These are phyloP conservation scores for Lizanozyma gosingica DNA, from an alignment of 1,139 yeast species.

Conservation along the genomic window DNA sequence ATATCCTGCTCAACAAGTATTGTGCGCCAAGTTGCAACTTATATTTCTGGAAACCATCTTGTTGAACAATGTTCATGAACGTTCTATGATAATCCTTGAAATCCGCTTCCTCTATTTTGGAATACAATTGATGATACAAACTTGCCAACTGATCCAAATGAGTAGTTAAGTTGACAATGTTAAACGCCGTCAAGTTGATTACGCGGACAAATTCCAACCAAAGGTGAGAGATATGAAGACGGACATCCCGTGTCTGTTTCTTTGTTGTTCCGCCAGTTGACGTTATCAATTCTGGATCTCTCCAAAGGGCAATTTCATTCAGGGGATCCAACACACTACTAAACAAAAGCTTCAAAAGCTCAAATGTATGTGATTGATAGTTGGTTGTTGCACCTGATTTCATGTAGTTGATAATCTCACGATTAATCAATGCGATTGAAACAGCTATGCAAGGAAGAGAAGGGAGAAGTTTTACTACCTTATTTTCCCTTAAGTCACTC, in stretches of 20 bases:
- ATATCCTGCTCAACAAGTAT: slow-evolving; percentile 20
- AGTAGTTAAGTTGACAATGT: slow-evolving; percentile 17
- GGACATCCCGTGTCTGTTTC: slow-evolving; percentile 17
- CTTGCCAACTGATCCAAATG: slow-evolving; percentile 16
- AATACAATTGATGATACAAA: slow-evolving; percentile 13
- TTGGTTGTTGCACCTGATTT: slow-evolving; percentile 10
- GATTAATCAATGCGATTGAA: slow-evolving; percentile 16
- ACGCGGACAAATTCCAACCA: slow-evolving; percentile 31
- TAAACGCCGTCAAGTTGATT: slow-evolving; percentile 23
- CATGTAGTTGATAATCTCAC: slow-evolving; percentile 13
- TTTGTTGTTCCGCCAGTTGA: slow-evolving; percentile 12
- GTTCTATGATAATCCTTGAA: slow-evolving; percentile 17
- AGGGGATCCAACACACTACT: not conserved
- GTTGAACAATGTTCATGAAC: slow-evolving; percentile 14
- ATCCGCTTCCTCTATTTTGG: slow-evolving; percentile 20
- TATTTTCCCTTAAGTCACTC: slow-evolving; percentile 1
- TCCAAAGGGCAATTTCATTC: slow-evolving; percentile 17
- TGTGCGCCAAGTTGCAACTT: slow-evolving; percentile 8
- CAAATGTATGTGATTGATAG: slow-evolving; percentile 5
- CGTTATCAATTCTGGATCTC: slow-evolving; percentile 23
- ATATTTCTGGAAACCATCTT: not conserved
- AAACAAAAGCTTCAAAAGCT: not conserved
- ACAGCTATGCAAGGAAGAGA: slow-evolving; percentile 19
- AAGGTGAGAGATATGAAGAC: slow-evolving; percentile 23
- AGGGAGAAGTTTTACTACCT: slow-evolving; percentile 5